phyloP scores from a whole-genome alignment of 2,329 filamentous ascomycete genomes.

The Westerdykella sp. region DNA sequence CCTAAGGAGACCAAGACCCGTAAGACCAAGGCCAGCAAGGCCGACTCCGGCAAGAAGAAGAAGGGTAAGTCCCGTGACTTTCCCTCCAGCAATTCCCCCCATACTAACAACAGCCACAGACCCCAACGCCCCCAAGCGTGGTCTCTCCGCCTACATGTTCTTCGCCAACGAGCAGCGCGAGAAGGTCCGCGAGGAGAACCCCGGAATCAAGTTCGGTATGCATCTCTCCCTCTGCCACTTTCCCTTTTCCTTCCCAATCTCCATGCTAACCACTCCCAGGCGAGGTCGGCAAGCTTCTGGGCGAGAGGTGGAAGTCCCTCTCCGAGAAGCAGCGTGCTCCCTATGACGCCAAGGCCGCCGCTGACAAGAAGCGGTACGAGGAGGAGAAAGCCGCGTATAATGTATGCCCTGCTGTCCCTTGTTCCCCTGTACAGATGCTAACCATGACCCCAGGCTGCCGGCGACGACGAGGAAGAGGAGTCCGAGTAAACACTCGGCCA shows the following conservation, averaged over 20 bases:
- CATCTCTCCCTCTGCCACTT: constrained; percentile 7
- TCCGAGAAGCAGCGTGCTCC: constrained; percentile 87
- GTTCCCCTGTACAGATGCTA: neutral
- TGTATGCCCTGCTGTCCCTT: constrained; percentile 17
- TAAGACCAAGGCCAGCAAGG: constrained; percentile 54
- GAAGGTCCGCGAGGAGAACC: constrained; percentile 97
- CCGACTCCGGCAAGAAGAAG: constrained; percentile 59
- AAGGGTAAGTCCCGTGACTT: constrained; percentile 51
- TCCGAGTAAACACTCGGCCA: constrained; percentile 25
- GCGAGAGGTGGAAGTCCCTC: constrained; percentile 97
- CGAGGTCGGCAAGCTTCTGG: constrained; percentile 95
- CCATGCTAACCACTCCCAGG: constrained; percentile 43
- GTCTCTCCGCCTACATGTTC: constrained; percentile 99
- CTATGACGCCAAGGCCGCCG: constrained; percentile 93
- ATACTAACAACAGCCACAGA: constrained; percentile 48
- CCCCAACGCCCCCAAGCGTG: constrained; percentile 97
- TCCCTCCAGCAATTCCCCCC: neutral
- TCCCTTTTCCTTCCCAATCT: neutral
- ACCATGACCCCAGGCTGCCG: constrained; percentile 13
- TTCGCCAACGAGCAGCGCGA: constrained; percentile 99
- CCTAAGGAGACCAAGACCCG: constrained; percentile 60
- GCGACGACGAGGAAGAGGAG: constrained; percentile 38
- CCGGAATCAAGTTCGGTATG: constrained; percentile 89
- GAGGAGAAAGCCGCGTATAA: constrained; percentile 83
- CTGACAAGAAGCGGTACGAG: constrained; percentile 99